A percentile compares a stretch with the other conserved stretches of the same genome.
Conservation (phyloP, 2,329 filamentous ascomycete genomes). For the Pseudogymnoascus sp. region DNA sequence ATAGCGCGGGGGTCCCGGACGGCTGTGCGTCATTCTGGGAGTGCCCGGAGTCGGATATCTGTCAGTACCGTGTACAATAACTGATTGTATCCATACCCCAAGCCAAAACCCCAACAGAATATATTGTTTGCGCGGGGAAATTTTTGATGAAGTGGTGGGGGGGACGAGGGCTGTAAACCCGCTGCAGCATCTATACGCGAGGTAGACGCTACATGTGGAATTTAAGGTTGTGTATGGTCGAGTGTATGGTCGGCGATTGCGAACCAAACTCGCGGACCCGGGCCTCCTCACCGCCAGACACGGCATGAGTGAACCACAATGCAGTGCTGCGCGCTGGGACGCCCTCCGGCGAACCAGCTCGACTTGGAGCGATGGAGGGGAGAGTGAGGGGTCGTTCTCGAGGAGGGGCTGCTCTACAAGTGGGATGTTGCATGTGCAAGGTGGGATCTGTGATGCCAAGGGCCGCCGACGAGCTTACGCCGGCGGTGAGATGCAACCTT, state of each 20-base stretch:
- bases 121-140: neutral
- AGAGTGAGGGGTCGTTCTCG: slow-evolving; percentile 2
- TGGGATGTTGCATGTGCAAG: slow-evolving; percentile 2
- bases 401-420: neutral
- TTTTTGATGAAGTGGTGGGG: neutral
- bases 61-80: neutral
- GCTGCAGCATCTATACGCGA: neutral
- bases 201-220: neutral
- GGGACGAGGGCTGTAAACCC: slow-evolving; percentile 2
- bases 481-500: slow-evolving; percentile 5
- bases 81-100: neutral
- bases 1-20: neutral
- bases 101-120: neutral
- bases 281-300: slow-evolving; percentile 1
- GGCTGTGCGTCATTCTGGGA: neutral
- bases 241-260: neutral
- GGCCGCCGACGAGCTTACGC: neutral
- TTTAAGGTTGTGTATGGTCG: slow-evolving; percentile 6
- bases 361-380: neutral
- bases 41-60: neutral
- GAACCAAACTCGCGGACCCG: neutral
- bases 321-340: neutral
- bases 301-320: neutral
- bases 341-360: neutral
- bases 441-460: slow-evolving; percentile 6